Evolutionary conservation across 139 green algal genomes (phyloP).

Genomic region (Coelastrella sp.): DNA sequence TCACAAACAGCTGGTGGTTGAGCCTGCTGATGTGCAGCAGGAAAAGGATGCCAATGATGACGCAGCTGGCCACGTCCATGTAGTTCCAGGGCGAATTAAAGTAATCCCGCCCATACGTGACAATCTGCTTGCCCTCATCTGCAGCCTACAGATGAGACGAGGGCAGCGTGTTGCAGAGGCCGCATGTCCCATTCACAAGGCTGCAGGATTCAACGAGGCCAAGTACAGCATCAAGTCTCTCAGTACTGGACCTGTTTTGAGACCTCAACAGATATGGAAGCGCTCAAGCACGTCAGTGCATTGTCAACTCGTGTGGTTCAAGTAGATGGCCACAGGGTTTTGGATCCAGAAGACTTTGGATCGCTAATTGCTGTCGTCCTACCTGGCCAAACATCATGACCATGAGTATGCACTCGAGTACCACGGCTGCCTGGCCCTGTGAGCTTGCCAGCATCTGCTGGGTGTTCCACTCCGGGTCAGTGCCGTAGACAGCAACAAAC

Average conservation of each 20-base stretch:
- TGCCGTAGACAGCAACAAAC: conserved; percentile 39
- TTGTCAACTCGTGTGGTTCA: no score
- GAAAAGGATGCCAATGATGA: conserved; percentile 43
- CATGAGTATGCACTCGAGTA: conserved; percentile 40
- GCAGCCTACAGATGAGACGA: conserved; percentile 19
- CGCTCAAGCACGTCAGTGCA: no score
- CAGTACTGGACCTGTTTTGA: no score
- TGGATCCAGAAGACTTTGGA: no score
- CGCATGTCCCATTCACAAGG: not conserved
- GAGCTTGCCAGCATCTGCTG: conserved; percentile 27
- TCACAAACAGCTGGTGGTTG: conserved; percentile 37
- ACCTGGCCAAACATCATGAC: conserved; percentile 51
- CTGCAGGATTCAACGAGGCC: not conserved
- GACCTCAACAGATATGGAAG: no score
- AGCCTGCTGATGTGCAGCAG: conserved; percentile 47
- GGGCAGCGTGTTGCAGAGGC: not conserved
- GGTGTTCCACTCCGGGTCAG: conserved; percentile 35
- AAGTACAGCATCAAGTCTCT: no score
- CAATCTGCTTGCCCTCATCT: conserved; percentile 49
- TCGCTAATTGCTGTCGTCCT: not conserved
- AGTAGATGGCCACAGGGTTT: no score
- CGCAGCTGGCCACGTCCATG: conserved; percentile 42
- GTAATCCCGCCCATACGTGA: conserved; percentile 43
- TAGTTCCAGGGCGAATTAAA: conserved; percentile 49
- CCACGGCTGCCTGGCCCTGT: conserved; percentile 30